Percentiles rank a stretch among this genome's conserved stretches.
Evolutionary conservation across 1,139 yeast species (phyloP).

Genomic region (Scheffersomyces insectosa): DNA sequence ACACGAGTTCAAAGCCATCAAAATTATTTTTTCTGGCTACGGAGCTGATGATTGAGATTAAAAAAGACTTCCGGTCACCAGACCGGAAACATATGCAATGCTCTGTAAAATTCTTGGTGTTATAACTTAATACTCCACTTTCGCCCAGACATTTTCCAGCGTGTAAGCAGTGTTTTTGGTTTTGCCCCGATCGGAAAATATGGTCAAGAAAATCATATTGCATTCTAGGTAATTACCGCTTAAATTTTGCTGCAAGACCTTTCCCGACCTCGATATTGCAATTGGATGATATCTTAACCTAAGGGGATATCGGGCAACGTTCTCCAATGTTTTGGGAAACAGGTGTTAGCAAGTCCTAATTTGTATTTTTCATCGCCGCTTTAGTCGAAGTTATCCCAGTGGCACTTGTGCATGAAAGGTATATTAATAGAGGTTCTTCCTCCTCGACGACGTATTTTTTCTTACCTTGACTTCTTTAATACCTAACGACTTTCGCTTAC

Average conservation of each 20-base stretch:
- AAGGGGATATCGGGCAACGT: not conserved
- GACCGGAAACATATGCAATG: no score
- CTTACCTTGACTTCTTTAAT: no score
- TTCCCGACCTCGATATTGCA: not conserved
- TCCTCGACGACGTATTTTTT: no score
- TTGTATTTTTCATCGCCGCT: not conserved
- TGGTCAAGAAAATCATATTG: not conserved
- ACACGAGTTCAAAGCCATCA: not conserved
- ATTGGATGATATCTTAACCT: not conserved
- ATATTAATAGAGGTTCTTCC: not conserved
- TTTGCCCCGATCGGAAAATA: no score
- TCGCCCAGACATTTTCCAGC: no score
- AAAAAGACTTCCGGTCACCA: not conserved
- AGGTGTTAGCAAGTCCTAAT: not conserved
- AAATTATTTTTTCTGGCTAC: not conserved
- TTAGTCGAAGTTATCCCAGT: not conserved
- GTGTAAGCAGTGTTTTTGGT: no score
- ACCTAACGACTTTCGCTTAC: no score
- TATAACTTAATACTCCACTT: not conserved
- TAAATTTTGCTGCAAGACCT: no score
- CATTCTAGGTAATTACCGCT: not conserved
- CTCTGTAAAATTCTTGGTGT: not conserved
- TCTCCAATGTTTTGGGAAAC: not conserved
- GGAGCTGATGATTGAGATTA: not conserved
- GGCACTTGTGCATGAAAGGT: not conserved